A percentile compares a stretch with the other conserved stretches of the same genome.
phyloP scores from a whole-genome alignment of 768 basidiomycete genomes.

The Rhodotorula taiwanensis region DNA sequence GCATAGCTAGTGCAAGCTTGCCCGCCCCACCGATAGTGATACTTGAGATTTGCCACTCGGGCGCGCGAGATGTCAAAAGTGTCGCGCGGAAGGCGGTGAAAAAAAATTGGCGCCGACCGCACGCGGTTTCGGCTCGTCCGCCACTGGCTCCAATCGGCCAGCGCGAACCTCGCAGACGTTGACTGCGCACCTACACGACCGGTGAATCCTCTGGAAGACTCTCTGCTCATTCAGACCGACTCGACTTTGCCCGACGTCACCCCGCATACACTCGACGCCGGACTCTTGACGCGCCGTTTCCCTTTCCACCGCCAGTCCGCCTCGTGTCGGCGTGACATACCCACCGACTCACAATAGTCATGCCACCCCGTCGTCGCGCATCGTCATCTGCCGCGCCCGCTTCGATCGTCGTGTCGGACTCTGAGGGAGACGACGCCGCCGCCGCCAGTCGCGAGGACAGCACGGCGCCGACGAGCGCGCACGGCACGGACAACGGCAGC shows the following conservation, averaged over 20 bases:
- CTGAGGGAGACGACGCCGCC: neutral
- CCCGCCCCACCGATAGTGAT: neutral
- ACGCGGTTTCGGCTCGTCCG: too few relatives aligned
- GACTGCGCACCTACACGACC: too few relatives aligned
- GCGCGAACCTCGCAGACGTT: too few relatives aligned
- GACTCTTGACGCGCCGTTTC: neutral
- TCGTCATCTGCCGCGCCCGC: neutral
- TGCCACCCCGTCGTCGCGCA: neutral
- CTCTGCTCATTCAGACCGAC: too few relatives aligned
- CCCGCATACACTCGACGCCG: too few relatives aligned
- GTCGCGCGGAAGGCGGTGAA: too few relatives aligned
- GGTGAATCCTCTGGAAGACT: too few relatives aligned
- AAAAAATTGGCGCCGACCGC: too few relatives aligned
- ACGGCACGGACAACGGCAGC: neutral
- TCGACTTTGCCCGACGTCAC: too few relatives aligned
- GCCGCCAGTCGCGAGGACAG: neutral
- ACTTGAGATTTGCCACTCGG: neutral
- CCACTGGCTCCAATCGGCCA: too few relatives aligned
- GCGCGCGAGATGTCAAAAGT: neutral
- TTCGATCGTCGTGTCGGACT: neutral
- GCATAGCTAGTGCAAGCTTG: neutral
- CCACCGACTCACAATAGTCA: neutral
- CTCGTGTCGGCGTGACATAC: too few relatives aligned
- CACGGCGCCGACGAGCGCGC: slow-evolving; percentile 15
- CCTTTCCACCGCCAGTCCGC: too few relatives aligned